Base-by-base conservation (phyloP, 441 rosid species). In the Erodium trifolium region DNA sequence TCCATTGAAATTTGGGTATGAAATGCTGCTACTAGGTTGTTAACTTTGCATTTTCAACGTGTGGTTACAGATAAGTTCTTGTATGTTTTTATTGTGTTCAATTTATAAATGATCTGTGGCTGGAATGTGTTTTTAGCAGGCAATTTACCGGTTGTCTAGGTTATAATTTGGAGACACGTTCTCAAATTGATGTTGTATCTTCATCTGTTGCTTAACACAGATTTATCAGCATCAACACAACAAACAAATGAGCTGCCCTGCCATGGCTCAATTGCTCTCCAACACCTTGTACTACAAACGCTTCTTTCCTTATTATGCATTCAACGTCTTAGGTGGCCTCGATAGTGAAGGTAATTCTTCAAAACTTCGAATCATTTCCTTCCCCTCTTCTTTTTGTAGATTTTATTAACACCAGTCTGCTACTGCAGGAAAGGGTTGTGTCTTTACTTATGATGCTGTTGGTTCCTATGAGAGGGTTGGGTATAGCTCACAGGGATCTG, bases 401-500 rank as follows among this genome's bases (percentile, higher is more conserved):
- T 62, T 12, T 43, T 49, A 23, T 29, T 66, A 31, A 19, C 68
- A 59, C 67, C 8, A 8, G 68, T 60, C 27, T 9, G 53, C 63
- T 71, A 23, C 65, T 70, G 63, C 73, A 91, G 98, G 97, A n/a
- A 91, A 87, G 81, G 99, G 98, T 3, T 90, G 98, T 55, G 99
- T 94, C 39, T 94, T 86, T 78, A 90, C 98, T 10, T 94, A 94
- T 49, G 99, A 92, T 74, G 98, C 98, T 35, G 98, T 94, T 69
- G 98, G 98, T 27, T 94, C 98, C 31, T 94, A 87, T 70, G 99
- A 94, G 88, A 85, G 85, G 81, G 99, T 92, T 70, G 99, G 99
- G 63, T 94, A 90, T 77, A 84, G 98, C 74, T 78, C 98, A 51
- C 99, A 88, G 77, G 98, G 98, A 72, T 88, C 96, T 71, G 99